These are phyloP conservation scores for Marchantia polymorpha DNA, from an alignment of 225 moss, liverwort and hornwort species.

Conservation along the genomic window DNA sequence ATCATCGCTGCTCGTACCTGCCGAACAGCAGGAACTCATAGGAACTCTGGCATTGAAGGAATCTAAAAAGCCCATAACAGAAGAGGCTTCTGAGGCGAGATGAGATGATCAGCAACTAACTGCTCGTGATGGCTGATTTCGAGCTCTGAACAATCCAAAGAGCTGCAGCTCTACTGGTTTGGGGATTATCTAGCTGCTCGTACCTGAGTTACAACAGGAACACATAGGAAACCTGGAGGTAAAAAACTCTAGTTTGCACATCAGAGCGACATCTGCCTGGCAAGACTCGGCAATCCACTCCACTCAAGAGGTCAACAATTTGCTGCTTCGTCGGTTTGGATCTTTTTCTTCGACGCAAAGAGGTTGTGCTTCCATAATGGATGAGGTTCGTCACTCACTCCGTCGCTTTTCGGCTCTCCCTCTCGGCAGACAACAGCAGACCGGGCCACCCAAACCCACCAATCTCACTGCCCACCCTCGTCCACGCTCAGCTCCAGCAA, in stretches of 20 bases:
- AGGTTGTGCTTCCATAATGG: slow-evolving; percentile 6
- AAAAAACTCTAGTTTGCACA: slow-evolving; percentile 25
- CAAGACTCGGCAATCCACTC: not conserved
- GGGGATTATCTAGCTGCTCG: not conserved
- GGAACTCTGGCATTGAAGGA: slow-evolving; percentile 14
- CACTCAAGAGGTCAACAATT: not conserved
- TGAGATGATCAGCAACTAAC: not conserved
- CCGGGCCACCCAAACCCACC: not conserved
- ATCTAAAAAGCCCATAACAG: slow-evolving; percentile 16
- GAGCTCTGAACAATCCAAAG: not conserved
- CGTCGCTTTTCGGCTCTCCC: not conserved
- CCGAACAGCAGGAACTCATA: not conserved
- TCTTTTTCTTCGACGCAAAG: slow-evolving; percentile 1
- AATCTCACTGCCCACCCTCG: not conserved
- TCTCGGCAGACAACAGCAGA: not conserved
- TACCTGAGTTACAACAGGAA: slow-evolving; percentile 33
- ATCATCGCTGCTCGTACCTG: slow-evolving; percentile 13
- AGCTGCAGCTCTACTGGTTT: not conserved
- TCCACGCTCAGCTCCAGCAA: not conserved
- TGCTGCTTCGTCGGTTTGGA: not conserved
- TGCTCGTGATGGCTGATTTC: slow-evolving; percentile 4
- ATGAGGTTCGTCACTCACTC: not conserved
- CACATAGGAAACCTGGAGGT: slow-evolving; percentile 22
- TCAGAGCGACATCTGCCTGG: slow-evolving; percentile 17
- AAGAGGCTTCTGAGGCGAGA: not conserved